These are phyloP conservation scores for Nosema bombycis DNA, from an alignment of 371 early-diverging fungal genomes.

Conservation along the genomic window DNA sequence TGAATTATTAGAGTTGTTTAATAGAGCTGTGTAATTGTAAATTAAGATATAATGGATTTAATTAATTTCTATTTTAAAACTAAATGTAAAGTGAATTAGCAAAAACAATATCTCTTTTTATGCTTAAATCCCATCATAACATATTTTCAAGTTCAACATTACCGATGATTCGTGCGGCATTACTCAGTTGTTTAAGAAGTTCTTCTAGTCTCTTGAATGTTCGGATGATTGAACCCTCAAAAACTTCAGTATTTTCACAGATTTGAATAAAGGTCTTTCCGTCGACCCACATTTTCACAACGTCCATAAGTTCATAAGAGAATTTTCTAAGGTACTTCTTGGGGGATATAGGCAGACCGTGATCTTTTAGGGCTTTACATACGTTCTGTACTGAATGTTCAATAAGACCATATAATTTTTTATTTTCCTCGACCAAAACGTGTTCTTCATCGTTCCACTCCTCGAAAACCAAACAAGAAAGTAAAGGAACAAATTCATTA, in stretches of 20 bases:
- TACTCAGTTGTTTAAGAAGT: conserved; percentile 81
- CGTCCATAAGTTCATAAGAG: conserved; percentile 79
- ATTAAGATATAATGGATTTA: not conserved
- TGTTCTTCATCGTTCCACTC: conserved; percentile 68
- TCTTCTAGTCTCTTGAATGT: conserved; percentile 88
- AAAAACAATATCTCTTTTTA: conserved; percentile 97
- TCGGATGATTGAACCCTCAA: conserved; percentile 92
- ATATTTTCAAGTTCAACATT: conserved; percentile 87
- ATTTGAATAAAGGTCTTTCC: conserved; percentile 88
- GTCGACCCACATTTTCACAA: conserved; percentile 88
- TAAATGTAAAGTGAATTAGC: conserved; percentile 86
- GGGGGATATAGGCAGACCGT: conserved; percentile 71
- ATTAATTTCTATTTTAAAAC: not conserved
- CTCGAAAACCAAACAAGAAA: conserved; percentile 85
- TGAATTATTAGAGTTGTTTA: not conserved
- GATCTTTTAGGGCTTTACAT: conserved; percentile 75
- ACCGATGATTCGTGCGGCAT: conserved; percentile 89
- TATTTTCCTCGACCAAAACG: conserved; percentile 71
- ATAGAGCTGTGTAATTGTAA: not conserved
- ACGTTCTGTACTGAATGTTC: conserved; percentile 79
- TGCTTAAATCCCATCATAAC: conserved; percentile 85
- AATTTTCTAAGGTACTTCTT: conserved; percentile 67
- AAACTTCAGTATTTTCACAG: conserved; percentile 85
- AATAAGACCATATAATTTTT: conserved; percentile 72
- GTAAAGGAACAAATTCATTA: conserved; percentile 78